Base-by-base conservation (phyloP, 73 alveolate species). In the Paramecium sexaurelia region DNA sequence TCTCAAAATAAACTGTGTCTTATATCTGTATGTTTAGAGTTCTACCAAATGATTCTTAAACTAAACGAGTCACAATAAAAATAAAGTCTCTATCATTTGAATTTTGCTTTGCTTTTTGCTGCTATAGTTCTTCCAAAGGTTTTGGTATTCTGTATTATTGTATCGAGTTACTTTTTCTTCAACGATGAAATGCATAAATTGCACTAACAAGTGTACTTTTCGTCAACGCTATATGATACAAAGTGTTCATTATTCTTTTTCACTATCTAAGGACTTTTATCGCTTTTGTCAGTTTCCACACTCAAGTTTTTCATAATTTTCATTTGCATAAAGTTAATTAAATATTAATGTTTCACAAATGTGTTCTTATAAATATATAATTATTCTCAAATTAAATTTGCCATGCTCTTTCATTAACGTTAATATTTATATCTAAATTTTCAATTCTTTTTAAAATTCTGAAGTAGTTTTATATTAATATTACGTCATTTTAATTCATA, bases 21-120 rank as follows among this genome's bases (percentile, higher is more conserved):
- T 61, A 61, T 8, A 61, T 61, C 43, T 61, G 26, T 26, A 61
- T 61, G 47, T 61, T 61, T 32, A 61, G 17, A 32, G 83, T 61
- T 61, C 27, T 61, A 5, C 83, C 43, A 32, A 61, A 61, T 11
- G 47, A 29, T 32, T 61, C 83, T 32, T 61, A 61, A 26, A 61
- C 83, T n/a, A 61, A 61, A 26, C 83, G 39, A 32, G 47, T 61
- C 43, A 61, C 83, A 61, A 61, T 61, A 61, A 61, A 61, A 32
- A 61, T 61, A 61, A 61, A 61, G 83, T 61, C 83, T 61, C 83
- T 61, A 61, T 61, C 83, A 61, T 61, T 61, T 61, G 83, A 13
- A 10, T 13, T 61, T 29, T 13, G 26, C 83, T 61, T 61, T n/a
- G 19, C 39, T 61, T 61, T 61, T 26, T 13, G 45, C 26, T 61